Evolutionary conservation across 176 grass and related monocot species (phyloP), one percentile per base, ranked within the genome.

Genomic region (Hordeum marinum): DNA sequence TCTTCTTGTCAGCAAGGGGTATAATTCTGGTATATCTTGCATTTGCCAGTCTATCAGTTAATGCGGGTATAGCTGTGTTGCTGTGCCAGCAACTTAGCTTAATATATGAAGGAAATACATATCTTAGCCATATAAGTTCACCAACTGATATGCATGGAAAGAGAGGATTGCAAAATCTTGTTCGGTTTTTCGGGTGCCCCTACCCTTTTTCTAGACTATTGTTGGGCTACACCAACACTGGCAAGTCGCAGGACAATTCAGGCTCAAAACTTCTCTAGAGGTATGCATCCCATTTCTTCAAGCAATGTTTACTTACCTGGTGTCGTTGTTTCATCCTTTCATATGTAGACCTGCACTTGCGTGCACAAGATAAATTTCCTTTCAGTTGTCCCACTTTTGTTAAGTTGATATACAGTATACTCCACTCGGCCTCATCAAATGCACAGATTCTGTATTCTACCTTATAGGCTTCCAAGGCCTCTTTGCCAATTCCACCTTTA

Each of bases 1-100:
- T 95, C 65, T 89, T 90, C 72, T 84, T 98, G 73, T 98, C 96
- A 37, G 86, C 96, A 84, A 92, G 93, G 89, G 96, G 96, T 81
- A 31, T 98, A 61, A 29, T 98, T 88, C 86, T 95, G 45, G 50
- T 96, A 78, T 98, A 98, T 90, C 86, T 98, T 74, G 84, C 93
- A 37, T 98, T 98, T 76, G 93, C 96, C 60, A 90, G 88, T 85
- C 43, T 98, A n/a, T 91, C 93, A 7, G 89, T 96, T 15, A 94
- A 95, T 81, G 91, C 91, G 68, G 96, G 96, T 72, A 92, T 98
- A 37, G 63, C 72, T 63, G 87, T 94, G 21, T 89, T 98, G 29
- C 71, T 98, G 81, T 98, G 88, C 78, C 96, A 98, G 77, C 96
- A 98, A 87, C 88, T 98, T 76, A 92, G 86, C 81, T 98, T 84